Evolutionary conservation across 306 rosid genomes (phyloP), one percentile per base, ranked within the genome.

Genomic region (Sesbania bispinosa): DNA sequence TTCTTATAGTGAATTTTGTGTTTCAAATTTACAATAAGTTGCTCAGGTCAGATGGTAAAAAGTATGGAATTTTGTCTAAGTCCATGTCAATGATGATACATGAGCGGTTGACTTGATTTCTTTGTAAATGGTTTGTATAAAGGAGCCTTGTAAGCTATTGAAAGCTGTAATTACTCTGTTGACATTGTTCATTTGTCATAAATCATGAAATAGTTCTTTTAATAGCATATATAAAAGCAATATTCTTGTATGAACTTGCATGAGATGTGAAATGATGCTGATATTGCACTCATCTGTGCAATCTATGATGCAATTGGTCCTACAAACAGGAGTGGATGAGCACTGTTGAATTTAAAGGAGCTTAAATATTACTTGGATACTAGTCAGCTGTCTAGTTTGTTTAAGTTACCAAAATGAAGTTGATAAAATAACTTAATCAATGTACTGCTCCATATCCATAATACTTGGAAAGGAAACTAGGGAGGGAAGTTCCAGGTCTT

Each of bases 1-100:
- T 69, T 57, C 59, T 68, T 76, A 6, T 79, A 50, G 73, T 63
- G 60, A 80, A 47, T 79, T 84, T 84, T 73, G 19, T 47, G 30
- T 67, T 41, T 67, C 36, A 14, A 43, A 48, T 57, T 26, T 46
- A 60, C n/a, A 21, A 71, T 38, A 39, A 38, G 67, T 70, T 42
- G 69, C 32, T 76, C 41, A 10, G 41, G 15, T 73, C 21, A 36
- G 67, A 30, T 64, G 67, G 55, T 61, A 58, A 30, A 41, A 62
- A 35, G n/a, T 69, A 59, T 16, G 51, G 52, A 20, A 43, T 42
- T 51, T 42, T 36, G 42, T 58, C 62, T 13, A 20, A 67, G 27
- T 74, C 63, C 46, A 23, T 27, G 70, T 52, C 38, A 52, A 36
- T 66, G 74, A 69, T 64, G 33, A 45, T 59, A 59, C 33, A 42